Evolutionary conservation across 2,329 filamentous ascomycete species (phyloP).

Genomic region (Phyllosticta capitalensis): DNA sequence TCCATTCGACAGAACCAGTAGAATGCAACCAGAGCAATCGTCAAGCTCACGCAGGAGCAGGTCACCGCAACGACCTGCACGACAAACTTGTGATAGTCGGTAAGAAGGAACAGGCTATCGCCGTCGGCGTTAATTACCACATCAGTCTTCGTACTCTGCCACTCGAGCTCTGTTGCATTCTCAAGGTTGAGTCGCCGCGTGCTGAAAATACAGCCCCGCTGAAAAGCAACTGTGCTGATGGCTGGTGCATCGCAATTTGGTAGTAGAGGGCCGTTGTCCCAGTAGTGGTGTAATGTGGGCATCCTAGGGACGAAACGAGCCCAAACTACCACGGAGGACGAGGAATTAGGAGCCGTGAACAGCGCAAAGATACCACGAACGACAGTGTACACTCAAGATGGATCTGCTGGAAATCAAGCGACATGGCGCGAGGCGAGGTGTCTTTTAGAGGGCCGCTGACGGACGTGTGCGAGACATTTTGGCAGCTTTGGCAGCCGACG

Average conservation of each 20-base stretch:
- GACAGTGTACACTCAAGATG: background rate
- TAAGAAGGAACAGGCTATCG: conserved; percentile 13
- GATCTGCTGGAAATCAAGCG: background rate
- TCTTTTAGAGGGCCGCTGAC: background rate
- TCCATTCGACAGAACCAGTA: conserved; percentile 70
- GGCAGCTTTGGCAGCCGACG: background rate
- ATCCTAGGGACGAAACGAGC: background rate
- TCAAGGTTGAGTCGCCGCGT: background rate
- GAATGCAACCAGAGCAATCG: conserved; percentile 13
- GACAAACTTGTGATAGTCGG: conserved; percentile 16
- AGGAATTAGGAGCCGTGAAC: background rate
- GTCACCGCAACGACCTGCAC: conserved; percentile 27
- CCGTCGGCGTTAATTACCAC: background rate
- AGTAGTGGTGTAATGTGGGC: background rate
- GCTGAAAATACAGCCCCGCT: background rate
- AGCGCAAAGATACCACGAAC: background rate
- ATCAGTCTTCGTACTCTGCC: background rate
- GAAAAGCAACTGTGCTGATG: background rate
- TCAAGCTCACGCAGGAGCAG: conserved; percentile 18
- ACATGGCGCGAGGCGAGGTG: background rate
- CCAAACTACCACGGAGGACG: background rate
- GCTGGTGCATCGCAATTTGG: background rate
- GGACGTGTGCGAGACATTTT: background rate
- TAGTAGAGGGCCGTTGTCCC: background rate
- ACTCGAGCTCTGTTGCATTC: background rate